A percentile compares a stretch with the other conserved stretches of the same genome.
phyloP scores from a whole-genome alignment of 2,329 filamentous ascomycete genomes.

The Alternaria gaisen region DNA sequence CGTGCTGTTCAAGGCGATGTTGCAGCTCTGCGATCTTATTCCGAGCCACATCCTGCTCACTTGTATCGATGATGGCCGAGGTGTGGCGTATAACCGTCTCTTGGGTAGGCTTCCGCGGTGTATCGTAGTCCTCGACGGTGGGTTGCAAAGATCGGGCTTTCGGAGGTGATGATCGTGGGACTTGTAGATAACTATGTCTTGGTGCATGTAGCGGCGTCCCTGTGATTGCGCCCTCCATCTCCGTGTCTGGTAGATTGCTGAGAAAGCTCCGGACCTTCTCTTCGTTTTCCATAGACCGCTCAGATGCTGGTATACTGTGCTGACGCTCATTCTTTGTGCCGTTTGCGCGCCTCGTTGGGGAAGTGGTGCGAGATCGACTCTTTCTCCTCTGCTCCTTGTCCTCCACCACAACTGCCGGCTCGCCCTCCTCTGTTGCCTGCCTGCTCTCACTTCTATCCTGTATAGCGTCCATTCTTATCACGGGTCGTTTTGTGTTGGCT shows the following conservation, averaged over 20 bases:
- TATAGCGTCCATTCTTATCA: conserved; percentile 30
- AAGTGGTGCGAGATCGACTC: conserved; percentile 17
- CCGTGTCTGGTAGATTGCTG: conserved; percentile 48
- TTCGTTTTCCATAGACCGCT: conserved; percentile 49
- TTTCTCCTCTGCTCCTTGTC: conserved; percentile 12
- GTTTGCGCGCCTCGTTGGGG: conserved; percentile 37
- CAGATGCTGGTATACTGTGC: conserved; percentile 35
- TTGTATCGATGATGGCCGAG: conserved; percentile 22
- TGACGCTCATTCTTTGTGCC: conserved; percentile 32
- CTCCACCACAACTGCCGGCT: conserved; percentile 29
- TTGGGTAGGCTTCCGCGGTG: conserved; percentile 47
- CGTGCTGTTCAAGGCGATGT: conserved; percentile 38
- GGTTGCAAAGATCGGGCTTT: conserved; percentile 46
- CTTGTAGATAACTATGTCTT: conserved; percentile 39
- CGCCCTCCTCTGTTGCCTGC: conserved; percentile 31
- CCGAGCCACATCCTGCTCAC: conserved; percentile 22
- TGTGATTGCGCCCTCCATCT: conserved; percentile 38
- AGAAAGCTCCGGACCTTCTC: conserved; percentile 52
- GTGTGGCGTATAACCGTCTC: conserved; percentile 47
- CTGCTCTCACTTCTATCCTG: conserved; percentile 20
- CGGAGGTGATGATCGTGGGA: conserved; percentile 35
- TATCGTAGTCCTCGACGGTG: conserved; percentile 50
- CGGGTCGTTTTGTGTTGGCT: conserved; percentile 26
- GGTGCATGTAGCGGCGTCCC: conserved; percentile 39
- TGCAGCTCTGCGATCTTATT: conserved; percentile 37